Conservation (phyloP, 73 alveolate species). For the Paramecium sexaurelia region DNA sequence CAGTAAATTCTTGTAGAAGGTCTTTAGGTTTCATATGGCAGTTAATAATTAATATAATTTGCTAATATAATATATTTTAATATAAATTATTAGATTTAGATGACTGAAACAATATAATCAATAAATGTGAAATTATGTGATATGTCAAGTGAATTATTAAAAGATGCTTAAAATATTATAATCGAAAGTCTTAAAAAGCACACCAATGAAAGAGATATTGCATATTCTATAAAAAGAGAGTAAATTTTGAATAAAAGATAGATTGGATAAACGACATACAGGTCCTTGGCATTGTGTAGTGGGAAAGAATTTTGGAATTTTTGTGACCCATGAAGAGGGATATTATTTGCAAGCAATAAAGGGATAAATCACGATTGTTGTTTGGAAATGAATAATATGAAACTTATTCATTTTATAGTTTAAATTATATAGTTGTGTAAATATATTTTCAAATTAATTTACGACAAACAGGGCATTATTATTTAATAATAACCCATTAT, state of each 20-base stretch:
- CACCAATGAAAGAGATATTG: slow-evolving; percentile 37
- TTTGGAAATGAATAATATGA: slow-evolving; percentile 46
- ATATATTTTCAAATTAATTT: background rate
- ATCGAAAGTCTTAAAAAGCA: background rate
- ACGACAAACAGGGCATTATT: slow-evolving; percentile 7
- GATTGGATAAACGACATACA: slow-evolving; percentile 12
- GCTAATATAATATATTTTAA: background rate
- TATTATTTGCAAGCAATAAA: slow-evolving; percentile 95
- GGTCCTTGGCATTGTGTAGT: slow-evolving; percentile 97
- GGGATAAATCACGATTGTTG: slow-evolving; percentile 91
- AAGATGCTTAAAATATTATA: background rate
- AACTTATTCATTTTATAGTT: slow-evolving; percentile 3
- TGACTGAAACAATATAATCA: background rate
- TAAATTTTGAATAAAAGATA: background rate
- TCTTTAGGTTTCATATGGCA: background rate
- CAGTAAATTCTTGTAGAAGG: background rate
- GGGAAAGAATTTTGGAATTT: slow-evolving; percentile 94
- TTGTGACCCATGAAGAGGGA: slow-evolving; percentile 91
- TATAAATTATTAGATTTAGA: background rate
- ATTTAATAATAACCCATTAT: slow-evolving; percentile 14
- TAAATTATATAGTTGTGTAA: background rate
- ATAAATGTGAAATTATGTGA: slow-evolving; percentile 23
- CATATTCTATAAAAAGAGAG: slow-evolving; percentile 19
- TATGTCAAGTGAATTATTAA: slow-evolving; percentile 16
- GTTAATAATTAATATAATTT: background rate